A percentile compares a stretch with the other conserved stretches of the same genome.
These are phyloP conservation scores for Takashimella tepidaria DNA, from an alignment of 1,284 basidiomycete genomes.

Conservation along the genomic window DNA sequence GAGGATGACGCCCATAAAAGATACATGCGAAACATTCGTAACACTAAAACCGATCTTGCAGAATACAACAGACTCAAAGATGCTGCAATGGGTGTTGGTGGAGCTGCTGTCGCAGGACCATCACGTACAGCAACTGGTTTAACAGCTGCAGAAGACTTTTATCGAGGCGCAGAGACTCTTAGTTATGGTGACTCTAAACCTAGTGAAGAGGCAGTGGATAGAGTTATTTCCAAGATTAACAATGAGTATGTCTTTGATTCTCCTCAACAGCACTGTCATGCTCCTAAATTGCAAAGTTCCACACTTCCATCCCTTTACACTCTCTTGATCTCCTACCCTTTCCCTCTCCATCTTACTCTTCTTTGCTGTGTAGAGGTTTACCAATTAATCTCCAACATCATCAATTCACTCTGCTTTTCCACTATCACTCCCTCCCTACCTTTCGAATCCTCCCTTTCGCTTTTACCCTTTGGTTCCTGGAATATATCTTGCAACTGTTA, in stretches of 20 bases:
- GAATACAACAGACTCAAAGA: constrained; percentile 84
- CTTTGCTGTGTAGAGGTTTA: too few species aligned
- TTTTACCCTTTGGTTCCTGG: too few species aligned
- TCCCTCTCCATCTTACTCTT: not conserved
- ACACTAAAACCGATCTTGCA: constrained; percentile 77
- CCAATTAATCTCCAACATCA: too few species aligned
- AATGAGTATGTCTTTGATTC: constrained; percentile 64
- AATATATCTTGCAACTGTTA: too few species aligned
- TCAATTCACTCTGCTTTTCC: too few species aligned
- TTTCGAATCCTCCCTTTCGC: too few species aligned
- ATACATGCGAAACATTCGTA: constrained; percentile 85
- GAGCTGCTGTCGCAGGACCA: constrained; percentile 47
- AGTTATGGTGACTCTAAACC: constrained; percentile 93
- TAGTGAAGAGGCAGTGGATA: constrained; percentile 87
- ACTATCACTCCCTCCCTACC: too few species aligned
- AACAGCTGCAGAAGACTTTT: constrained; percentile 67
- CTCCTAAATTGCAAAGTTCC: too few species aligned
- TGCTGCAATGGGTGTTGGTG: constrained; percentile 64
- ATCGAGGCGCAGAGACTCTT: constrained; percentile 82
- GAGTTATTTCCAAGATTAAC: constrained; percentile 87
- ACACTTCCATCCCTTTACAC: not conserved
- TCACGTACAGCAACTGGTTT: constrained; percentile 40
- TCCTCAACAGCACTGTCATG: not conserved
- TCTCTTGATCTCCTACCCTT: not conserved
- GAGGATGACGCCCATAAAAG: constrained; percentile 77